Evolutionary conservation across 2,329 filamentous ascomycete genomes (phyloP).

Genomic region (Sclerotiophoma versabilis): DNA sequence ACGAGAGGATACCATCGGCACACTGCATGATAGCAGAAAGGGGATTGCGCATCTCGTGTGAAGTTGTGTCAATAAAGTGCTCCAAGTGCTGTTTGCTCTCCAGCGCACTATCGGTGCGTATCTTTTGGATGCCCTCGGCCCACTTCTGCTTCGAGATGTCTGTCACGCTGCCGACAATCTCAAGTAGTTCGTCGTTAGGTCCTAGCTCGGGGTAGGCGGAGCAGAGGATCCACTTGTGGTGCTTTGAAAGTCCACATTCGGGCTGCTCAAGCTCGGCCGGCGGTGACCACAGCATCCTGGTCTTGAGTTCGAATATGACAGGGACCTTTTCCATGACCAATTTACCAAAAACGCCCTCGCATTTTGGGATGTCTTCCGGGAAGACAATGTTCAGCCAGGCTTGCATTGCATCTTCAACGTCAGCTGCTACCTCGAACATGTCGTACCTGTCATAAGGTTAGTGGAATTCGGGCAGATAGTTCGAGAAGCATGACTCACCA

Average conservation of each 20-base stretch:
- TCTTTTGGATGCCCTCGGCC: constrained; percentile 44
- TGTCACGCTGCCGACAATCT: constrained; percentile 46
- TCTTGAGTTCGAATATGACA: constrained; percentile 48
- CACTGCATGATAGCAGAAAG: constrained; percentile 53
- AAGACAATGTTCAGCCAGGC: constrained; percentile 36
- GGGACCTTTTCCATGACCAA: constrained; percentile 42
- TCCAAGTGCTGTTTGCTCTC: constrained; percentile 45
- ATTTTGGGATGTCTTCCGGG: constrained; percentile 46
- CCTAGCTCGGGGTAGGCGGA: constrained; percentile 39
- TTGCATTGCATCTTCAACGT: constrained; percentile 24
- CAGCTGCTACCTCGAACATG: constrained; percentile 35
- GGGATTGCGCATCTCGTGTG: constrained; percentile 55
- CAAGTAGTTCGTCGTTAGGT: constrained; percentile 30
- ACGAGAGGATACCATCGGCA: constrained; percentile 49
- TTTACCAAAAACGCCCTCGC: constrained; percentile 39
- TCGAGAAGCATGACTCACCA: constrained; percentile 33
- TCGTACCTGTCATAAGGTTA: constrained; percentile 21
- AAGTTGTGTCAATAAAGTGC: constrained; percentile 46
- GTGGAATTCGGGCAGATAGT: neutral
- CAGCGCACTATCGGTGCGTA: constrained; percentile 38
- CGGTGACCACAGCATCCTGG: constrained; percentile 47
- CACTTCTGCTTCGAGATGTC: constrained; percentile 50
- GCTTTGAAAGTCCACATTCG: constrained; percentile 19
- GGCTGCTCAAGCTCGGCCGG: constrained; percentile 23
- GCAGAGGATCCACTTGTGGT: constrained; percentile 41